Percentiles rank a stretch among this genome's conserved stretches.
phyloP scores from a whole-genome alignment of 495 filamentous ascomycete species.

The Neurospora intermedia region DNA sequence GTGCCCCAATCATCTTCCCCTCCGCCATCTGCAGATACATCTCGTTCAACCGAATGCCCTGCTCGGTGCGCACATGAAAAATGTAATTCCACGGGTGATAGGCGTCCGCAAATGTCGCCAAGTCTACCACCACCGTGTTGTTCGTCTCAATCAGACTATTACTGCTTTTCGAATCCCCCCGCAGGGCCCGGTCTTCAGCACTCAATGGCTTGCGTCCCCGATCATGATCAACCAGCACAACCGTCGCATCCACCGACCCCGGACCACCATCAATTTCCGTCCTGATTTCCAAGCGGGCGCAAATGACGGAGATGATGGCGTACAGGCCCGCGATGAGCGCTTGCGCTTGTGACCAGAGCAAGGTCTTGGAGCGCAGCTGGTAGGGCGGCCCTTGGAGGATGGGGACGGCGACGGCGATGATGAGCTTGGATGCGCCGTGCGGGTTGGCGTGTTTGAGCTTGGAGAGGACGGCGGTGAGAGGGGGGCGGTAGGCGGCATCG shows the following conservation, averaged over 20 bases:
- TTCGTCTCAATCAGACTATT: conserved; percentile 19
- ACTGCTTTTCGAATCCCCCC: conserved; percentile 12
- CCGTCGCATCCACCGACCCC: conserved; percentile 65
- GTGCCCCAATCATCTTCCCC: conserved; percentile 30
- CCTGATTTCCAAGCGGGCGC: conserved; percentile 46
- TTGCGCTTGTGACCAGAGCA: conserved; percentile 53
- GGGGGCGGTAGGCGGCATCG: conserved; percentile 46
- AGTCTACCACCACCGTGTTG: conserved; percentile 49
- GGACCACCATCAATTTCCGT: conserved; percentile 49
- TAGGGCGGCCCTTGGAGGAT: conserved; percentile 31
- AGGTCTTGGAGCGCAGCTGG: conserved; percentile 36
- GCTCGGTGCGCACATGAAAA: conserved; percentile 52
- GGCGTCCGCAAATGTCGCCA: conserved; percentile 54
- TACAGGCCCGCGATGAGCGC: conserved; percentile 66
- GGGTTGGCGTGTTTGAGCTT: conserved; percentile 26
- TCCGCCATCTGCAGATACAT: conserved; percentile 34
- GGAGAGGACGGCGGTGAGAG: conserved; percentile 36
- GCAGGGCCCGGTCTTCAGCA: conserved; percentile 13
- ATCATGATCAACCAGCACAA: conserved; percentile 59
- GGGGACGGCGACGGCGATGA: conserved; percentile 44
- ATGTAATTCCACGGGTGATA: conserved; percentile 58
- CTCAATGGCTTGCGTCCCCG: background rate
- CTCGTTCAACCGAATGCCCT: conserved; percentile 37
- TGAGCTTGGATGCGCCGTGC: conserved; percentile 31
- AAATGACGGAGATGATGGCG: conserved; percentile 59